A percentile compares a stretch with the other conserved stretches of the same genome.
phyloP scores from a whole-genome alignment of 179 eudicot genomes.

The Beta lomatogona region DNA sequence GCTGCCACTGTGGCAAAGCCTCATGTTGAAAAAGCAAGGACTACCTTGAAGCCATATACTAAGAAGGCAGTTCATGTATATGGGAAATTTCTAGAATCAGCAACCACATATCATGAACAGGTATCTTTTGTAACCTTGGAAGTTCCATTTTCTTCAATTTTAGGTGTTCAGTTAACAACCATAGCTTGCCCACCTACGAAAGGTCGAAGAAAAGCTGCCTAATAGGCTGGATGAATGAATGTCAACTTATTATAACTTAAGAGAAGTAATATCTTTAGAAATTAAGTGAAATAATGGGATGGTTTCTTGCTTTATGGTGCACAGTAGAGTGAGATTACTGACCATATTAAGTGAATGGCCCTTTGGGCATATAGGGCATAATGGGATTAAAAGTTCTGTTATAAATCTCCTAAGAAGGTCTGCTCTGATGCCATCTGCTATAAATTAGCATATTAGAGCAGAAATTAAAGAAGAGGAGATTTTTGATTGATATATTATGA shows the following conservation, averaged over 20 bases:
- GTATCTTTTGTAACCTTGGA: constrained; percentile 29
- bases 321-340: background rate
- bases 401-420: background rate
- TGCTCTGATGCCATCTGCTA: background rate
- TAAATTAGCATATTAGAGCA: too few relatives aligned
- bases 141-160: constrained; percentile 9
- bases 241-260: background rate
- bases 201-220: background rate
- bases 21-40: constrained; percentile 73
- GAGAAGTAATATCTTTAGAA: background rate
- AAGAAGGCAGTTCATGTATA: constrained; percentile 61
- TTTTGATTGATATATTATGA: too few relatives aligned
- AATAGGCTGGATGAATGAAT: background rate
- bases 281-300: background rate
- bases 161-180: background rate
- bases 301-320: background rate
- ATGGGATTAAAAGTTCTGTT: background rate
- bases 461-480: too few relatives aligned
- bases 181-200: background rate
- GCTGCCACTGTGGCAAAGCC: constrained; percentile 83
- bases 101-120: constrained; percentile 73
- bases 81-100: constrained; percentile 72
- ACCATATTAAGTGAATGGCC: background rate
- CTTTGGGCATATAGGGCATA: background rate
- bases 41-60: constrained; percentile 63